Evolutionary conservation across 305 asterid genomes (phyloP), one percentile per base, ranked within the genome.

Genomic region (Fraxinus dipetala): DNA sequence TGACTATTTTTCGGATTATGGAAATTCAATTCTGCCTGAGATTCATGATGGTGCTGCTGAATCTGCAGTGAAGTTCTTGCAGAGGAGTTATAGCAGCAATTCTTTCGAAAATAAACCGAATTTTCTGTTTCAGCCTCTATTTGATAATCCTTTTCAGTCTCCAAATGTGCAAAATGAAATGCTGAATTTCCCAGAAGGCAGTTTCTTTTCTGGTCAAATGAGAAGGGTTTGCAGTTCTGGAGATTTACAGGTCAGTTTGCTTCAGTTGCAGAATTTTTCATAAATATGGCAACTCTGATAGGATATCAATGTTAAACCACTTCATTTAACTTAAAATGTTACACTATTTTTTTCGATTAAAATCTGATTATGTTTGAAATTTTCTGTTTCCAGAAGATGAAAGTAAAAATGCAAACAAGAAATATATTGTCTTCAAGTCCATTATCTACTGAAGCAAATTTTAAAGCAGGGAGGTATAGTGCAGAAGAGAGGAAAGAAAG

Each of bases 171-270:
- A 87, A 1, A 73, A 80, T 54, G 88, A 85, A 72, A 35, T 86
- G 74, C 31, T 84, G 22, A 79, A 78, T 34, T 85, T 94, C 6
- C 88, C 91, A 13, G 92, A 89, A 59, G 81, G 54, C 56, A 81
- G 87, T 85, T 85, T 87, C 74, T 83, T 87, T 5, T 80, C 89
- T 24, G 82, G 87, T 43, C 94, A 90, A 83, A 93, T 95, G 87
- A 92, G 96, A 85, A 89, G 93, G 81, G 98, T 82, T 73, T 92
- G 91, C 89, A 93, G 96, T 85, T 86, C 96, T 34, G 98, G 97
- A 48, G 98, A 95, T 82, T 85, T 95, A 76, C 98, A 90, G 36
- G 97, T 94, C 36, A 73, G 86, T 75, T 30, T 34, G 8, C 20
- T 24, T 31, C 8, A 18, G 59, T 48, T 54, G 65, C 65, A 54